Percentiles rank a stretch among this genome's conserved stretches.
phyloP scores from a whole-genome alignment of 805 yeast genomes.

The Candida sithepensis region DNA sequence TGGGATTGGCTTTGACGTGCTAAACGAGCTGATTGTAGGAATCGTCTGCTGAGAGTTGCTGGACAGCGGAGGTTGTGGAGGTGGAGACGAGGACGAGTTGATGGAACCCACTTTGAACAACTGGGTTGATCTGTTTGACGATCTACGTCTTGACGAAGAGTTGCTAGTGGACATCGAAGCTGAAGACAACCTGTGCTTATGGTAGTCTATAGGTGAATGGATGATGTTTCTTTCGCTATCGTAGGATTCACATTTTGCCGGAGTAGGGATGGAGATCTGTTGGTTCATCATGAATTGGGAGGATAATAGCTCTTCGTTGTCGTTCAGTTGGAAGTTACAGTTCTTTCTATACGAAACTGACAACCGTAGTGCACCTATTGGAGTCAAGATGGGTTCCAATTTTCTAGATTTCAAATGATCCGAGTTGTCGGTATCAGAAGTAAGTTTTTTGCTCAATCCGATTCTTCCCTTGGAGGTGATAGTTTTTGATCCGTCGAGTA shows the following conservation, averaged over 20 bases:
- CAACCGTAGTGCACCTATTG: conserved; percentile 67
- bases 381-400: conserved; percentile 70
- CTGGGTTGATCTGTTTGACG: conserved; percentile 42
- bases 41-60: not conserved
- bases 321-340: conserved; percentile 62
- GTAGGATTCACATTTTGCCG: conserved; percentile 9
- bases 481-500: conserved; percentile 74
- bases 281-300: conserved; percentile 26
- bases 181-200: conserved; percentile 18
- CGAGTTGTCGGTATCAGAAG: conserved; percentile 15
- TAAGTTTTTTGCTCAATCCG: conserved; percentile 62
- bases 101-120: conserved; percentile 65
- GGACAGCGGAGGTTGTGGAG: conserved; percentile 9
- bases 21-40: conserved; percentile 9
- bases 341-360: conserved; percentile 79
- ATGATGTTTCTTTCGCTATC: conserved; percentile 14
- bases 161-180: conserved; percentile 21
- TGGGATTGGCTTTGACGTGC: conserved; percentile 31
- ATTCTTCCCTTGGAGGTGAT: conserved; percentile 79
- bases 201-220: conserved; percentile 15
- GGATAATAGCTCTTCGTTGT: conserved; percentile 61
- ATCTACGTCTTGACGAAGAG: conserved; percentile 25
- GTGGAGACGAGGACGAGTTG: conserved; percentile 35
- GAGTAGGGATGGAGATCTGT: conserved; percentile 8
- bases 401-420: conserved; percentile 56